Evolutionary conservation across 176 grass and related monocot genomes (phyloP).

Genomic region (Cenchrus purpureus): DNA sequence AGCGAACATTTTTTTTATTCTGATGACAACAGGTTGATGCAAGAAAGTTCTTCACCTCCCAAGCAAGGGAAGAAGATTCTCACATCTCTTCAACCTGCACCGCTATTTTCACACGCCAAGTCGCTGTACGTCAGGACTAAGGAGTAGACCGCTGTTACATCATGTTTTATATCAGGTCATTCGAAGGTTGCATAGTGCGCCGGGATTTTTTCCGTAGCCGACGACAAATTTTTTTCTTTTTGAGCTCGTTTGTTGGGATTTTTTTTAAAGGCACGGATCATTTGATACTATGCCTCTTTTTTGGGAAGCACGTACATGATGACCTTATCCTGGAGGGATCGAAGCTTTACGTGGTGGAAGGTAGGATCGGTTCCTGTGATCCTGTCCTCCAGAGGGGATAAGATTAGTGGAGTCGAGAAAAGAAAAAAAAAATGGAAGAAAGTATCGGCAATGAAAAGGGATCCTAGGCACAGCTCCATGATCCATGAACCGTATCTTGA

Average conservation of each 20-base stretch:
- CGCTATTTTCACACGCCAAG: background rate
- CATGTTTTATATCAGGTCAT: background rate
- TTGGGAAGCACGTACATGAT: background rate
- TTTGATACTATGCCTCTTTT: background rate
- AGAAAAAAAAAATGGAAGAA: background rate
- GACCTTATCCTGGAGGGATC: conserved; percentile 4
- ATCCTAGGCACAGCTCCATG: background rate
- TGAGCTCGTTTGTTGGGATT: too few species aligned
- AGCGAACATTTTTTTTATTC: background rate
- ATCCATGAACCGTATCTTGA: background rate
- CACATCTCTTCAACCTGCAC: background rate
- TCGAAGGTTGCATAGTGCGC: background rate
- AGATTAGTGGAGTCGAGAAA: background rate
- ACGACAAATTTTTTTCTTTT: background rate
- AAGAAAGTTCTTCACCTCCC: conserved; percentile 33
- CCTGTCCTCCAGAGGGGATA: background rate
- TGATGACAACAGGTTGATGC: background rate
- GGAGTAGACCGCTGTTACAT: background rate
- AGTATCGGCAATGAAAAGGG: background rate
- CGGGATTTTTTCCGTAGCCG: background rate
- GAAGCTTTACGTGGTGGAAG: conserved; percentile 29
- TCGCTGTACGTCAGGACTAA: background rate
- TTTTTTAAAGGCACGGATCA: background rate
- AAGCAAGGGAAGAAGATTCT: conserved; percentile 29
- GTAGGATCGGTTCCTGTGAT: conserved; percentile 32